phyloP scores from a whole-genome alignment of 306 rosid species.

The Quercus cerris region DNA sequence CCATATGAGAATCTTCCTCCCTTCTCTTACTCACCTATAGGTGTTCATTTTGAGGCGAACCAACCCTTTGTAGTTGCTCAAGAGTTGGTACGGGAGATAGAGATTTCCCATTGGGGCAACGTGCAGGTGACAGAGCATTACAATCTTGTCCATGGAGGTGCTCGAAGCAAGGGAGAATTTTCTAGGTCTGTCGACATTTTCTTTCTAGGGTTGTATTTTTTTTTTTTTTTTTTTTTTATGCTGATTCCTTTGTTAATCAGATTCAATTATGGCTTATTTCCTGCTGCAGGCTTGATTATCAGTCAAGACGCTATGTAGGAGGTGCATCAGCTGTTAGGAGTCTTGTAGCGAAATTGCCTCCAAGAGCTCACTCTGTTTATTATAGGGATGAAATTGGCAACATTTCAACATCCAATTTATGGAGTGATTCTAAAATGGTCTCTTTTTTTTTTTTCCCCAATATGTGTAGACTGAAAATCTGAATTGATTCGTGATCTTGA shows the following conservation, averaged over 20 bases:
- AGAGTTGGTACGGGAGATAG: constrained; percentile 82
- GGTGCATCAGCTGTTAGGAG: constrained; percentile 80
- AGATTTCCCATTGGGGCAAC: constrained; percentile 97
- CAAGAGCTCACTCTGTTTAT: constrained; percentile 89
- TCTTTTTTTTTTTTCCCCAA: not conserved
- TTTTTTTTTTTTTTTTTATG: not conserved
- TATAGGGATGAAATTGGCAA: constrained; percentile 96
- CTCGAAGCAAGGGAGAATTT: constrained; percentile 90
- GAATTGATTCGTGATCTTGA: constrained; percentile 18
- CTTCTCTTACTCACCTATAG: constrained; percentile 61
- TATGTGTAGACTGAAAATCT: not conserved
- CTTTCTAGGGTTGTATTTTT: constrained; percentile 7
- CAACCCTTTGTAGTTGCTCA: constrained; percentile 87
- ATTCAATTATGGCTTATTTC: constrained; percentile 20
- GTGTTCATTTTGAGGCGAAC: constrained; percentile 83
- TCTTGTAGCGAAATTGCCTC: constrained; percentile 89
- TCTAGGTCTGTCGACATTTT: constrained; percentile 58
- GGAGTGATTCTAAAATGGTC: constrained; percentile 94
- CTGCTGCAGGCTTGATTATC: constrained; percentile 85
- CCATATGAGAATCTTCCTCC: constrained; percentile 76
- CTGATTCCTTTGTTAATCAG: constrained; percentile 20
- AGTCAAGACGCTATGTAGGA: constrained; percentile 68
- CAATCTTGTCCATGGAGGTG: constrained; percentile 80
- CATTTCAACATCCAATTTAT: constrained; percentile 90
- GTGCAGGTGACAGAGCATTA: constrained; percentile 93